Base-by-base conservation (phyloP, 441 rosid genomes). In the Breynia disticha region DNA sequence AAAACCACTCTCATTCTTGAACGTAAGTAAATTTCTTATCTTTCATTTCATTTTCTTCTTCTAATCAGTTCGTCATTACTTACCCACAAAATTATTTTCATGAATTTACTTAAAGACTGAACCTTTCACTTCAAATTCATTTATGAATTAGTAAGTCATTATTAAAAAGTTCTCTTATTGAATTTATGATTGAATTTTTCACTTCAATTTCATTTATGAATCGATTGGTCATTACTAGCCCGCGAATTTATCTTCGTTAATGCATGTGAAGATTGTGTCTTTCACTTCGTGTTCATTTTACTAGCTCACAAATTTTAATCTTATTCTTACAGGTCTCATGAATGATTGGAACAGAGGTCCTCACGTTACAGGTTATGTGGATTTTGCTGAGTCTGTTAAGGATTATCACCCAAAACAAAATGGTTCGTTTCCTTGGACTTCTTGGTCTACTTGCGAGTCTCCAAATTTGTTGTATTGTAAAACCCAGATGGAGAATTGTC, bases 1-100 rank as follows among this genome's bases (percentile, higher is more conserved):
- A 93, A 93, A 68, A 93, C 98, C 70, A 89, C 99, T 19, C 79
- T 90, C 55, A 62, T 90, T 71, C 86, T 84, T 17, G 86, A 86
- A 52, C 86, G 98, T 87, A 77, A 41, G 10, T 42, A 1, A 15
- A 43, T 6, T 1, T 35, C 47, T 39, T 18, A 19, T 12, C 46
- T 20, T 6, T 16, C 11, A 19, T 15, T 53, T n/a, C 37, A 52
- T 43, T 1, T n/a, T 10, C 48, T 67, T 19, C 32, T 41, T 0
- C 8, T 4, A 28, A 28, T 28, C 35, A 28, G 35, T 28, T 5
- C 5, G 8, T 28, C 35, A 28, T 28, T 28, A 28, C 35, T 28
- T 4, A 28, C 35, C 35, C 3, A 28, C 0, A 28, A 28, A n/a
- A n/a, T n/a, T n/a, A n/a, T n/a, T n/a, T n/a, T n/a, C n/a, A n/a